Evolutionary conservation across 768 basidiomycete genomes (phyloP), one percentile per base, ranked within the genome.

Genomic region (Tephrocybe sp.): DNA sequence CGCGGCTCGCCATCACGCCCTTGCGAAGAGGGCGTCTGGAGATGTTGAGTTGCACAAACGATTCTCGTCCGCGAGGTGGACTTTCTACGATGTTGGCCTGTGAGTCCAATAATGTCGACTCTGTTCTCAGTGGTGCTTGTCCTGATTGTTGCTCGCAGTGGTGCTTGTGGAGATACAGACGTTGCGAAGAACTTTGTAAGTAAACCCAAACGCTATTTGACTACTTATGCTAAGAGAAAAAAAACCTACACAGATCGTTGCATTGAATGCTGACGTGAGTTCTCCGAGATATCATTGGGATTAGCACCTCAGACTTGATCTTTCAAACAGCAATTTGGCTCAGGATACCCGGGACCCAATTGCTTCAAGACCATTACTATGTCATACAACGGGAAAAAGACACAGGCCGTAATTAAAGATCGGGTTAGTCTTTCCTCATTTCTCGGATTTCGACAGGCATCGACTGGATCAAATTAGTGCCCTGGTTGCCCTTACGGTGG

Each of bases 301-400:
- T n/a, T n/a, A n/a, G n/a, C n/a, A n/a, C 2, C 26, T 9, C 24
- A 17, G 18, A 4, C 38, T 39, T 7, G 20, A 12, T n/a, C 34
- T 21, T 28, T 14, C 25, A 59, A 30, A 6, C 60, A 75, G 62
- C 76, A 85, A 70, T 88, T 68, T 58, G 85, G 85, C 12, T 53
- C 52, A 34, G 77, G 78, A 5, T 87, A 81, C 65, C 86, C 88
- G 4, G 81, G 86, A 1, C 80, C 82, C 18, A 45, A 81, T 33
- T 93, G 90, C 66, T 78, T 78, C 62, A 68, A 79, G 61, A 59
- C 56, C 17, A 85, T 93, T 57, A 78, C 76, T 9, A 83, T 93
- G 67, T 68, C 71, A 4, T 83, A 74, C 60, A 72, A 73, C 32
- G 88, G 88, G 51, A 84, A 81, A 63, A 78, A 79, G 1, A 70